Base-by-base conservation (phyloP, 768 basidiomycete genomes). In the Panus rudis region DNA sequence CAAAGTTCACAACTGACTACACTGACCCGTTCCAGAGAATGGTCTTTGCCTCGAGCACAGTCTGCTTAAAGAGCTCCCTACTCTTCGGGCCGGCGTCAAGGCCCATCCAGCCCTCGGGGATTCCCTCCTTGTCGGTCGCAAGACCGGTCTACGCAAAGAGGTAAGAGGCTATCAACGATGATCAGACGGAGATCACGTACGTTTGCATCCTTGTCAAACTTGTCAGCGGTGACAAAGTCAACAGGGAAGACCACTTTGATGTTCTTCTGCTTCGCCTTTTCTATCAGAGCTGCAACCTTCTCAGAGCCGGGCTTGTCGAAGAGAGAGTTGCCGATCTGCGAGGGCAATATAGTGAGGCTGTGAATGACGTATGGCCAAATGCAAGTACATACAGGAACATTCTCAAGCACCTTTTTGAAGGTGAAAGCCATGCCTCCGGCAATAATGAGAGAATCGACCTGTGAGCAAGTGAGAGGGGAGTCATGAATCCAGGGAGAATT, bases 351-450 rank as follows among this genome's bases (percentile, higher is more conserved):
- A 43, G 13, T 33, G 33, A 13, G 27, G 32, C 32, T 25, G 12
- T 30, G 21, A 16, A 39, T 11, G 34, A n/a, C 10, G 27, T 17
- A 14, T 20, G 19, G 33, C 37, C 3, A 42, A 24, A 56, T 10
- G 16, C 28, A 30, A 30, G 10, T 30, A 17, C 76, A 49, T 56
- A 88, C 91, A 37, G 78, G 62, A 35, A 92, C 73, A 48, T 79
- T 73, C 45, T 97, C 77, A 45, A 94, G 72, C 5, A 82, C 86
- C 72, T 97, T 98, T 68, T 93, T 92, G 78, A 99, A 99, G 45
- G 94, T 99, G 70, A 96, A 99, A 26, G 91, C 89, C 94, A 99
- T 99, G 22, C 94, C 94, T 58, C 94, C 94, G 51, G 91, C 87
- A 54, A 99, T 88, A 62, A 99, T 97, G 52, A 99, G 71, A 19